Evolutionary conservation across 1,284 basidiomycete species (phyloP).

Genomic region (Cryptococcus sp.): DNA sequence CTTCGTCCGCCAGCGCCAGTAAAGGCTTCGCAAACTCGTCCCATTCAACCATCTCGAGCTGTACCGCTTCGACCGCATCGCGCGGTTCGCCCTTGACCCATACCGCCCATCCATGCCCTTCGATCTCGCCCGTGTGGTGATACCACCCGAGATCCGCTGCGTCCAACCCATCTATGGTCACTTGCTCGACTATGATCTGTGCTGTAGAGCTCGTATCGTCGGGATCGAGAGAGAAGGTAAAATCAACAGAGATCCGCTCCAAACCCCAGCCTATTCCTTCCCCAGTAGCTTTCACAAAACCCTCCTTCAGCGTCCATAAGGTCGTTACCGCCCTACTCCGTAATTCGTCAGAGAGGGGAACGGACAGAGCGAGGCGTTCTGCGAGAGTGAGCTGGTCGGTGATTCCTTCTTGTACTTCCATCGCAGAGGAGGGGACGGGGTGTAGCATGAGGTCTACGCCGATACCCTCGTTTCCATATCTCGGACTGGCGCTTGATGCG

Average conservation of each 20-base stretch:
- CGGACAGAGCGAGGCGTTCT: constrained; percentile 27
- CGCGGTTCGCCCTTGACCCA: constrained; percentile 30
- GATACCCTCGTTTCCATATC: constrained; percentile 4
- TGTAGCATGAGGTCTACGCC: constrained; percentile 47
- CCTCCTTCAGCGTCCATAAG: constrained; percentile 49
- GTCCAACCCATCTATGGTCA: constrained; percentile 39
- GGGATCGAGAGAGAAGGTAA: constrained; percentile 3
- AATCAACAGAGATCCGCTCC: constrained; percentile 39
- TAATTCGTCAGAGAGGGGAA: constrained; percentile 12
- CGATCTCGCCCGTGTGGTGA: constrained; percentile 28
- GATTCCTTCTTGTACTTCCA: constrained; percentile 18
- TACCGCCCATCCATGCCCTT: constrained; percentile 31
- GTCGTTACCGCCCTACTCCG: constrained; percentile 32
- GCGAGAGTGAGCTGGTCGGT: constrained; percentile 29
- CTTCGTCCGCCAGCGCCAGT: constrained; percentile 6
- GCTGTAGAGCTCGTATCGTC: no score
- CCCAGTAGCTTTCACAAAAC: constrained; percentile 46
- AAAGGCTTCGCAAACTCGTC: constrained; percentile 24
- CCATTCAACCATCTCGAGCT: constrained; percentile 29
- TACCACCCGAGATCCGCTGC: constrained; percentile 32
- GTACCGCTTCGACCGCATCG: constrained; percentile 12
- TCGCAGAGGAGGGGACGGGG: constrained; percentile 24
- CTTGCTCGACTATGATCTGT: constrained; percentile 7
- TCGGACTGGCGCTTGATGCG: no score
- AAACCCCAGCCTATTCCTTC: constrained; percentile 47